These are phyloP conservation scores for Berkeleyomyces rouxiae DNA, from an alignment of 2,329 filamentous ascomycete genomes.

Conservation along the genomic window DNA sequence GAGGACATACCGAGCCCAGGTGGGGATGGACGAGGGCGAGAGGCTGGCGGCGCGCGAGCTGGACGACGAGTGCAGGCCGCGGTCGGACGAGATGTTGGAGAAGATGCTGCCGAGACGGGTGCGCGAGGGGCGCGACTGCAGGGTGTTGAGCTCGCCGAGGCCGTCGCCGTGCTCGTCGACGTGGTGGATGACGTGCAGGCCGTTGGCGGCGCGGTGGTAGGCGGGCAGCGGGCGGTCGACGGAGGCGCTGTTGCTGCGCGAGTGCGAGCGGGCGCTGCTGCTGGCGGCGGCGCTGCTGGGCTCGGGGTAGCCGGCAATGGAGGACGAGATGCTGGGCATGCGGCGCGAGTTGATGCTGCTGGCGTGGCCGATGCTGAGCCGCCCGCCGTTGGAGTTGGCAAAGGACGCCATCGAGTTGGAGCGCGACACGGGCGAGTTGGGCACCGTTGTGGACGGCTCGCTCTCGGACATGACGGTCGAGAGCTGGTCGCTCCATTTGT, in stretches of 20 bases:
- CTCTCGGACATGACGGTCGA: slow-evolving; percentile 48
- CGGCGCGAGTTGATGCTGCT: slow-evolving; percentile 35
- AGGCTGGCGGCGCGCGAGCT: slow-evolving; percentile 34
- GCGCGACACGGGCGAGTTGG: slow-evolving; percentile 28
- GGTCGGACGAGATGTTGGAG: slow-evolving; percentile 33
- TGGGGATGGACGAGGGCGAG: slow-evolving; percentile 29
- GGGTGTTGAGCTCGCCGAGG: slow-evolving; percentile 39
- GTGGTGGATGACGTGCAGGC: slow-evolving; percentile 28
- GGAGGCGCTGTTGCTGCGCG: slow-evolving; percentile 27
- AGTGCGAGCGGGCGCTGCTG: slow-evolving; percentile 22
- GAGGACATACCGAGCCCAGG: slow-evolving; percentile 34
- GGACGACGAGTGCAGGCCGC: slow-evolving; percentile 34
- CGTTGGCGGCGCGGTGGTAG: slow-evolving; percentile 21
- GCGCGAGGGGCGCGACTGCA: slow-evolving; percentile 36
- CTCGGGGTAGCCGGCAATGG: slow-evolving; percentile 22
- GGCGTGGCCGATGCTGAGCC: slow-evolving; percentile 28
- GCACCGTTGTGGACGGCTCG: slow-evolving; percentile 29
- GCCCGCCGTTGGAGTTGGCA: slow-evolving; percentile 24
- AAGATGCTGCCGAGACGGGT: slow-evolving; percentile 33
- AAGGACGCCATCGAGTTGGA: slow-evolving; percentile 25
- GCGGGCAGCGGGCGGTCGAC: slow-evolving; percentile 33
- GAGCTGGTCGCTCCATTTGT: slow-evolving; percentile 47
- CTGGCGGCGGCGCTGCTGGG: slow-evolving; percentile 2
- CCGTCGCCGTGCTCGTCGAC: slow-evolving; percentile 49
- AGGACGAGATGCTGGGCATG: slow-evolving; percentile 41